phyloP scores from a whole-genome alignment of 208 protist species.

The Herpetomonas samuelpessoai region DNA sequence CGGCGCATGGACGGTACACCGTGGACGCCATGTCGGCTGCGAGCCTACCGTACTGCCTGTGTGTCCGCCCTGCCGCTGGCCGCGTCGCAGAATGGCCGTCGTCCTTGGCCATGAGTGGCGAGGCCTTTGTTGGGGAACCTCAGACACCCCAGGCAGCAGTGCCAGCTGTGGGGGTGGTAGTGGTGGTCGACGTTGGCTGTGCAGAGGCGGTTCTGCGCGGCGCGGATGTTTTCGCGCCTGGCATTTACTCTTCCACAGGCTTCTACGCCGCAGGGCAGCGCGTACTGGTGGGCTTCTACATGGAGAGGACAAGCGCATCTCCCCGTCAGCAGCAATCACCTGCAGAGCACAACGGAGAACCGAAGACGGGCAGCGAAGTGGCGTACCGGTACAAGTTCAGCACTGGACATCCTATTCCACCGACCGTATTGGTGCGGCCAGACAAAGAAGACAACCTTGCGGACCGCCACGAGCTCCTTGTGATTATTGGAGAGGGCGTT shows the following conservation, averaged over 20 bases:
- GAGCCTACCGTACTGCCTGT: constrained; percentile 20
- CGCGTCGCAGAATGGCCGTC: background rate
- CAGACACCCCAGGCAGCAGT: background rate
- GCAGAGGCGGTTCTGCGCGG: constrained; percentile 89
- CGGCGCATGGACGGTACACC: background rate
- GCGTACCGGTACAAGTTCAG: too few species aligned
- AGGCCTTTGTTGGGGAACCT: background rate
- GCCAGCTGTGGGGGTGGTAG: constrained; percentile 8
- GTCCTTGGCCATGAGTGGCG: background rate
- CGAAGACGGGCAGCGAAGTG: too few species aligned
- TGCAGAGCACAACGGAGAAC: too few species aligned
- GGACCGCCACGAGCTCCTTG: too few species aligned
- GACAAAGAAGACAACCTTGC: too few species aligned
- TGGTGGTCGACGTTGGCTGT: constrained; percentile 75
- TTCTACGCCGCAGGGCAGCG: constrained; percentile 23
- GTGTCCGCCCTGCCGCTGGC: constrained; percentile 7
- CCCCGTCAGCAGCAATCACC: too few species aligned
- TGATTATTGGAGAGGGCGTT: too few species aligned
- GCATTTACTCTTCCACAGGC: constrained; percentile 33
- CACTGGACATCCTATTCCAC: too few species aligned
- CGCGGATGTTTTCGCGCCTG: constrained; percentile 79
- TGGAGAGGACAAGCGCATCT: constrained; percentile 16
- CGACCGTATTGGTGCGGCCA: too few species aligned
- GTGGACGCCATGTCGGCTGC: background rate
- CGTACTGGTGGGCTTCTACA: constrained; percentile 29